phyloP scores from a whole-genome alignment of 1,139 yeast genomes.

The Protomyces arabidopsidicola region DNA sequence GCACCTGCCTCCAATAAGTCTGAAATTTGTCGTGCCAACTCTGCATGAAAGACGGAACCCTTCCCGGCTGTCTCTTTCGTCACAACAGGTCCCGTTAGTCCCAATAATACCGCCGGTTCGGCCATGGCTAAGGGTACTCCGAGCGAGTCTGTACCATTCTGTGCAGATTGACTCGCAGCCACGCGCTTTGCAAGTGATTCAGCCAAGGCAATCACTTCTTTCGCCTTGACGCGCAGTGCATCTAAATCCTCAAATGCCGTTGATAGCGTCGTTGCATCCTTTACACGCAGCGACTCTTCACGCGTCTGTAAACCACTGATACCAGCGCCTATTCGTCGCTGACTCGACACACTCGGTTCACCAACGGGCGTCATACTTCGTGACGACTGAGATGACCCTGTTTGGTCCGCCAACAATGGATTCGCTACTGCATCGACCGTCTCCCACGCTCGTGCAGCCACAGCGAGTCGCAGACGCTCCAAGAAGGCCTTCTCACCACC shows the following conservation, averaged over 20 bases:
- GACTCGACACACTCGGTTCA: constrained; percentile 8
- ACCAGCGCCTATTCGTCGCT: constrained; percentile 45
- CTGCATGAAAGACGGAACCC: constrained; percentile 45
- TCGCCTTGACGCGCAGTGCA: constrained; percentile 70
- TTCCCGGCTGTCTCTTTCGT: constrained; percentile 41
- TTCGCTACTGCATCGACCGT: background rate
- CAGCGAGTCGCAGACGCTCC: constrained; percentile 19
- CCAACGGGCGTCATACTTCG: background rate
- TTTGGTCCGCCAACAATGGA: background rate
- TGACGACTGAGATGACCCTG: constrained; percentile 30
- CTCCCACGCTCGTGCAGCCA: constrained; percentile 18
- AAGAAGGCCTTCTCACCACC: constrained; percentile 16
- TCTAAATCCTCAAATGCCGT: constrained; percentile 73
- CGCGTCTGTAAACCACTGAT: constrained; percentile 65
- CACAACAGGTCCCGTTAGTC: constrained; percentile 39
- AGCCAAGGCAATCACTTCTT: constrained; percentile 60
- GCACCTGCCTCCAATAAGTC: constrained; percentile 50
- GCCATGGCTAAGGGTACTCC: constrained; percentile 37
- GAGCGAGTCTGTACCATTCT: constrained; percentile 4
- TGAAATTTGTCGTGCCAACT: constrained; percentile 54
- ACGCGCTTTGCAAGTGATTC: constrained; percentile 46
- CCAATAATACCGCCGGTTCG: constrained; percentile 39
- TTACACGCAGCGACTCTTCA: constrained; percentile 54
- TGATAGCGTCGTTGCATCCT: constrained; percentile 60
- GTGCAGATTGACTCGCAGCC: constrained; percentile 28